Evolutionary conservation across 352 stramenopile species (phyloP), one percentile per base, ranked within the genome.

Genomic region (Phytophthora pluvialis): DNA sequence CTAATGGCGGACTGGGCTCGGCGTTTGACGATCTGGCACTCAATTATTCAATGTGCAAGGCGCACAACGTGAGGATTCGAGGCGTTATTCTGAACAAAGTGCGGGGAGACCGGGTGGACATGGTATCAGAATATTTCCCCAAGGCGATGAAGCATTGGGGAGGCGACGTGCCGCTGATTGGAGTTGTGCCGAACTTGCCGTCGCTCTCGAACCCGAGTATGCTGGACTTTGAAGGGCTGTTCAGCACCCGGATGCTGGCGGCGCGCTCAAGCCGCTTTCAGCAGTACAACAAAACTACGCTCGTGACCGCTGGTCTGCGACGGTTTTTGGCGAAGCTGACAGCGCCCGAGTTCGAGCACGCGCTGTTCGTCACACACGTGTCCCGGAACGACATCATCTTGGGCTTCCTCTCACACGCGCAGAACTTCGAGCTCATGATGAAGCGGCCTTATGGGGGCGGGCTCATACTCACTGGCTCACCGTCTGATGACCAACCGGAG

Each of bases 31-130:
- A 98, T 58, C 80, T 98, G 59, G 88, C 94, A 50, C 80, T 99
- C 31, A 99, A 99, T 75, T 89, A 96, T 60, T 80, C 77, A 31
- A 82, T 98, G 71, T 99, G 95, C 73, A 74, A 96, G 63, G 67
- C 96, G n/a, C 89, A 98, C 72, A 86, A 90, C 74, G 97, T 99
- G 5, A 84, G 78, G 7, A 89, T 99, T 59, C 86, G 90, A 25
- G 97, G 96, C 31, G 95, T 99, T 25, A 93, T 99, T 58, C 81
- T 99, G 29, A 99, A 99, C 78, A 99, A 99, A 72, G 94, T 98
- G 45, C 80, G 72, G 1, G 62, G 70, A 29, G 75, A 92, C 49
- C 91, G 94, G 65, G 62, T 93, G 12, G 86, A 88, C 21, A 97
- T 96, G 89, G 72, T 97, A 33, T 60, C 71, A 42, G 84, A 94